These are phyloP conservation scores for Globisporangium megalacanthum DNA, from an alignment of 352 stramenopile species.

Conservation along the genomic window DNA sequence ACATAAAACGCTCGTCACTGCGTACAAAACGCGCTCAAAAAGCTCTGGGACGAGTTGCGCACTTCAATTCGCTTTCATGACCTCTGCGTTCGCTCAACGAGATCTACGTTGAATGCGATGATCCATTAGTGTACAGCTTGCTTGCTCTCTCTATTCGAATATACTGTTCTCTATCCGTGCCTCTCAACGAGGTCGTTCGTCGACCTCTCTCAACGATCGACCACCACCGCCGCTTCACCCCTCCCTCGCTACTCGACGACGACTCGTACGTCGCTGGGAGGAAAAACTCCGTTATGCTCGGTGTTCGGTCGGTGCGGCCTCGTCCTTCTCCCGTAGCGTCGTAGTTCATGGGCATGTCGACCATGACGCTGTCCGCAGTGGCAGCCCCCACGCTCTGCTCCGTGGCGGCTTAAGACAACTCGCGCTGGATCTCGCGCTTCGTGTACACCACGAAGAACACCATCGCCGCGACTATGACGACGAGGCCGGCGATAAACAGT, in stretches of 20 bases:
- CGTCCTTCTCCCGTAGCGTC: not conserved
- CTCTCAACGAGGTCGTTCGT: too few relatives aligned
- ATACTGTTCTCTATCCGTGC: too few relatives aligned
- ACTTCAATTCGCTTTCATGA: too few relatives aligned
- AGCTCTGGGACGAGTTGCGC: too few relatives aligned
- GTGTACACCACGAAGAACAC: constrained; percentile 49
- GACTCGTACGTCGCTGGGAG: not conserved
- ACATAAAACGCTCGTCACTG: too few relatives aligned
- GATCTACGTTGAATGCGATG: too few relatives aligned
- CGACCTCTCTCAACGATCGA: not conserved
- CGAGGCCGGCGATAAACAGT: constrained; percentile 24
- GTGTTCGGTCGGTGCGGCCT: not conserved
- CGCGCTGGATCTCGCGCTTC: constrained; percentile 31
- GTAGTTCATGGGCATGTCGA: not conserved
- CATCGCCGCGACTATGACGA: constrained; percentile 38
- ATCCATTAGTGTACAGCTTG: too few relatives aligned
- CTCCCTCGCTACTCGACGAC: not conserved
- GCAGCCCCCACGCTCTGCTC: constrained; percentile 40
- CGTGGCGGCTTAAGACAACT: constrained; percentile 28
- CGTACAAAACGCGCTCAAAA: too few relatives aligned
- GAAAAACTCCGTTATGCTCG: not conserved
- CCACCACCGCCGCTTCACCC: not conserved
- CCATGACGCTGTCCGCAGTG: constrained; percentile 24
- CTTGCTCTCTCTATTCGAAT: too few relatives aligned
- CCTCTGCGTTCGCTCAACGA: too few relatives aligned